Base-by-base conservation (phyloP, 1,284 basidiomycete species). In the Amylostereum chailletii region DNA sequence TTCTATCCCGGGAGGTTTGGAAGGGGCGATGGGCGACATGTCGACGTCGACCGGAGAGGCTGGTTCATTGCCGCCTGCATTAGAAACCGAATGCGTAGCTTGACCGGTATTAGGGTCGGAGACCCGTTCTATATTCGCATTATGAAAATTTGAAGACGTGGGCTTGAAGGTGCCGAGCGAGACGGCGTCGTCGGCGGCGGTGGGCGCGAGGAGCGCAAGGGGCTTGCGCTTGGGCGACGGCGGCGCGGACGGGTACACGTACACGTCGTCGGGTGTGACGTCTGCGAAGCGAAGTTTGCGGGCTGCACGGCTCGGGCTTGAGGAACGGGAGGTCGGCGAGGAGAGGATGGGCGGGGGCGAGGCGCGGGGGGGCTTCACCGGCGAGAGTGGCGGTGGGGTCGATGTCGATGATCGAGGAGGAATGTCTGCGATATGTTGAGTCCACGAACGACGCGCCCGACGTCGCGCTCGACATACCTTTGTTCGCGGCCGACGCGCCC, bases 191-290 rank as follows among this genome's bases (percentile, higher is more conserved):
- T 76, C 75, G 42, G 55, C 58, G 4, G 57, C 61, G 4, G 72
- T 63, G 0, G 81, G 77, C 3, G 84, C 70, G 0, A 82, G 78
- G 1, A 73, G 58, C 0, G 67, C 64, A 3, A 77, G 55, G 0
- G 67, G 53, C 47, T 70, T 70, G 53, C 71, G 74, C 40, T 75
- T 75, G 0, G 87, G 86, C 3, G 88, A 89, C 2, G 83, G 70
- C 1, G 86, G 87, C 1, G 80, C 81, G 26, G 86, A 88, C 57
- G 87, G 83, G 58, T 90, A 90, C 1, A 90, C 81, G 60, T 87
- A 74, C 1, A 90, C 77, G 51, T 79, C 74, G 5, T 67, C 59
- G 0, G 75, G 69, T 0, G 69, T 73, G 8, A 79, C 59, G 5
- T 78, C 74, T 29, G 77, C 75, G 50, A 80, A 80, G n/a, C 77